Conservation (phyloP, 2,329 filamentous ascomycete genomes). For the Stromatinia cepivora region DNA sequence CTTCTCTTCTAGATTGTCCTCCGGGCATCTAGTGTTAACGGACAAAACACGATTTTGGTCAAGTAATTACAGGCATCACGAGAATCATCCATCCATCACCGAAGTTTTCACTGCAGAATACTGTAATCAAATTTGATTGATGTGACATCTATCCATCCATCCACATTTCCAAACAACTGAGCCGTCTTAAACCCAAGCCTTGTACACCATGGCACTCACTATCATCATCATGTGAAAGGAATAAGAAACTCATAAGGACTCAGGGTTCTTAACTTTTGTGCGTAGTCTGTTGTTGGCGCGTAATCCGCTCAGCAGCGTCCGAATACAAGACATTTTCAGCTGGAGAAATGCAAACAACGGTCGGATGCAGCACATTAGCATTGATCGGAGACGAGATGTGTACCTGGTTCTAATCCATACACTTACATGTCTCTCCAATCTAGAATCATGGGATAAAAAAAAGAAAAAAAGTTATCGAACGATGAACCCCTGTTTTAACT, state of each 20-base stretch:
- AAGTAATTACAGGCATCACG: not conserved
- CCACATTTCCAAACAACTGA: constrained; percentile 11
- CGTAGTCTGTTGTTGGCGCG: constrained; percentile 7
- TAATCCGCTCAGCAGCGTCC: constrained; percentile 3
- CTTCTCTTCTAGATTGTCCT: constrained; percentile 4
- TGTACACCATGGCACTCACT: not conserved
- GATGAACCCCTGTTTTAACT: constrained; percentile 1
- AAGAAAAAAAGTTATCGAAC: too few relatives aligned
- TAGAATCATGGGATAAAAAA: not conserved
- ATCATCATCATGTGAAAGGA: not conserved
- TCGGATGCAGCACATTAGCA: constrained; percentile 5
- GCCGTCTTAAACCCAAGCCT: not conserved
- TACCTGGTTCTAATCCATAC: constrained; percentile 9
- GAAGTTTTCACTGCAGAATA: not conserved
- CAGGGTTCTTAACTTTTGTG: not conserved
- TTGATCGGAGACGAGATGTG: constrained; percentile 6
- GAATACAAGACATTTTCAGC: constrained; percentile 12
- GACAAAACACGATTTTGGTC: not conserved
- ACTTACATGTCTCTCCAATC: not conserved
- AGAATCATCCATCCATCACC: not conserved
- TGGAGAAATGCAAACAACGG: constrained; percentile 7
- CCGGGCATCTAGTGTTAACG: not conserved
- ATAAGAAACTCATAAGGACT: not conserved
- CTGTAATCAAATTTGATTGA: not conserved
- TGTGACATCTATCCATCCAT: constrained; percentile 2